Evolutionary conservation across 2,329 filamentous ascomycete species (phyloP).

Genomic region (Xylariaceae sp.): DNA sequence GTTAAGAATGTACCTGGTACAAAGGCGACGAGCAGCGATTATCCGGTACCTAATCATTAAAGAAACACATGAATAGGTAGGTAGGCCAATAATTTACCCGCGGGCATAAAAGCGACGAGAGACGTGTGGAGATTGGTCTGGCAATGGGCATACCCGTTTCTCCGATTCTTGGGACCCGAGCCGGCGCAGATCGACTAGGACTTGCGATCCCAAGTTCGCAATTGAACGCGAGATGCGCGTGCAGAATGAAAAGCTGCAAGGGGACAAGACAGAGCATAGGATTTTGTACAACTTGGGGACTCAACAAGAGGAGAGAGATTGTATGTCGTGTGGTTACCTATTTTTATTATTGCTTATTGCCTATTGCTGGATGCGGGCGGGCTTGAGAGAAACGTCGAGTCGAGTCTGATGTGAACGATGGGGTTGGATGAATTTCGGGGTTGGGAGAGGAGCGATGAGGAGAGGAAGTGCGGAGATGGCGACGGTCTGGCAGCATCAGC

Average conservation of each 20-base stretch:
- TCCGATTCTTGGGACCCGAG: conserved; percentile 8
- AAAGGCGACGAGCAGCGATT: conserved; percentile 23
- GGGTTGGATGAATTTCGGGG: conserved; percentile 22
- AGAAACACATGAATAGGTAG: conserved; percentile 9
- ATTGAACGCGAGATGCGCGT: not conserved
- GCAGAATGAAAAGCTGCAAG: not conserved
- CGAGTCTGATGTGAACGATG: conserved; percentile 8
- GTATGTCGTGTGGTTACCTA: not conserved
- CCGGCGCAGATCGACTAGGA: conserved; percentile 2
- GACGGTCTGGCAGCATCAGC: conserved; percentile 17
- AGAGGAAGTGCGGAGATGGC: conserved; percentile 32
- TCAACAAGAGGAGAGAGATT: not conserved
- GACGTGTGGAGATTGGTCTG: conserved; percentile 16
- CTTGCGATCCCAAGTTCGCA: not conserved
- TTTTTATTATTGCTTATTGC: not conserved
- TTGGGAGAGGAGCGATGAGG: conserved; percentile 24
- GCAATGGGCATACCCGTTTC: conserved; percentile 8
- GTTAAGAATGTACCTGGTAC: conserved; percentile 16
- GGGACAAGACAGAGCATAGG: not conserved
- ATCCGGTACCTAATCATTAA: conserved; percentile 8
- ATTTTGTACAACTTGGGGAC: not conserved
- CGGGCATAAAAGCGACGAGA: conserved; percentile 13
- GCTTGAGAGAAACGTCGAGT: conserved; percentile 4
- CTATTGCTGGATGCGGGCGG: conserved; percentile 6
- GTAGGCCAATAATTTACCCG: conserved; percentile 9